Evolutionary conservation across 495 filamentous ascomycete genomes (phyloP), one percentile per base, ranked within the genome.

Genomic region (Astrothelium subdiscretum): DNA sequence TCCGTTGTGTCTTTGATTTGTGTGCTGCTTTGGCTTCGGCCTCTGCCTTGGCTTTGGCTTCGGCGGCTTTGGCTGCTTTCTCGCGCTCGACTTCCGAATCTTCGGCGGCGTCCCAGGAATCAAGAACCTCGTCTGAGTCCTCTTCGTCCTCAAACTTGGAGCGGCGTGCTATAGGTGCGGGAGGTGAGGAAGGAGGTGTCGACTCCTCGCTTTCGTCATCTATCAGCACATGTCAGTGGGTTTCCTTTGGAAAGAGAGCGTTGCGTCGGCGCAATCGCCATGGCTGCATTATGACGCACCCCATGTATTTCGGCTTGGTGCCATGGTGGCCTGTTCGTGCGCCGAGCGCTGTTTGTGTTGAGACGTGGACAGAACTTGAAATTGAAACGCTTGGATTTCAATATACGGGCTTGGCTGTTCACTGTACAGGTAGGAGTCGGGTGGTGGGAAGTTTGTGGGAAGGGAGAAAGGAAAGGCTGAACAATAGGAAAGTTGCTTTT

Each of bases 81-180:
- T 96, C 91, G 66, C 90, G 88, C 78, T 99, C 95, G 59, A 86
- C 92, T 69, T 99, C 95, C 58, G 90, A 95, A 77, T 99, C 95
- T 69, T 97, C 94, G 62, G 89, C 94, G 43, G 90, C 92, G 67
- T 96, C 91, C 95, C 95, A 99, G 24, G 90, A 92, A 52, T 99
- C 95, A 62, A 97, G 82, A 62, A 97, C 90, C 89, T 96, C 79
- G 54, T 94, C 91, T 1, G 87, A 84, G 32, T 85, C 89, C 73
- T 95, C 92, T 71, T 97, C 92, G 69, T 99, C 94, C 66, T 95
- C 91, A 69, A 94, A 97, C 73, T 90, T 90, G 71, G 81, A 74
- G 67, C 86, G 82, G 31, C 73, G 72, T 35, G 68, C 67, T 62
- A 83, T 79, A 40, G 80, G 75, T 26, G 80, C 76, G 42, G 85